phyloP scores from a whole-genome alignment of 345 rosid species.

The Eucalyptus marginata region DNA sequence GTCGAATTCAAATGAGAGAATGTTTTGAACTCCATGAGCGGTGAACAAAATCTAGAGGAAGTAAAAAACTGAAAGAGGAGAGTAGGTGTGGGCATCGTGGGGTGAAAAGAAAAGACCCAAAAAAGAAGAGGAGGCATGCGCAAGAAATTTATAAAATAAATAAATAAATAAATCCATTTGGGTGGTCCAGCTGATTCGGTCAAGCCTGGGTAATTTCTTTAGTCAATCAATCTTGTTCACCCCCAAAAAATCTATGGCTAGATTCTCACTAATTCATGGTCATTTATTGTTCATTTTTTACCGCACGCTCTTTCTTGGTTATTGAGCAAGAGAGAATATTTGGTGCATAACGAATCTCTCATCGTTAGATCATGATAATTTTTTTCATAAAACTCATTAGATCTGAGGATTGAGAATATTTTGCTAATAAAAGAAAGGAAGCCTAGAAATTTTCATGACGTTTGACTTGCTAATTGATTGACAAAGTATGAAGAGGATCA shows the following conservation, averaged over 20 bases:
- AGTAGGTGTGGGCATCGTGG: fast-evolving
- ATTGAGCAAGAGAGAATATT: neutral
- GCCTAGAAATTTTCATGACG: neutral
- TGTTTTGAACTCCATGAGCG: fast-evolving
- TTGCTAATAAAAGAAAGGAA: neutral
- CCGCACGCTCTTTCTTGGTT: neutral
- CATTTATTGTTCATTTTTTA: neutral
- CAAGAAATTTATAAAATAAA: too few species aligned
- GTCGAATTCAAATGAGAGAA: neutral
- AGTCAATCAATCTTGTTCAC: neutral
- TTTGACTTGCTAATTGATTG: neutral
- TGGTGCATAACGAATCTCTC: neutral
- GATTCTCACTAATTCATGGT: neutral
- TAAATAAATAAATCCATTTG: too few species aligned
- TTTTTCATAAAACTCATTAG: neutral
- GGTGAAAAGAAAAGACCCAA: neutral
- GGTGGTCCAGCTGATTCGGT: fast-evolving
- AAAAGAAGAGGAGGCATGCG: too few species aligned
- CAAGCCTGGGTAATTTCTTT: fast-evolving
- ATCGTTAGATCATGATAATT: fast-evolving
- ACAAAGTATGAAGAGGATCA: neutral
- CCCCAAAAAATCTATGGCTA: neutral
- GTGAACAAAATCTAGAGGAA: neutral
- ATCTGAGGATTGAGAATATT: neutral
- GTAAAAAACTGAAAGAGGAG: neutral